Conservation (phyloP, 768 basidiomycete genomes). For the Mycena albidolilacea region DNA sequence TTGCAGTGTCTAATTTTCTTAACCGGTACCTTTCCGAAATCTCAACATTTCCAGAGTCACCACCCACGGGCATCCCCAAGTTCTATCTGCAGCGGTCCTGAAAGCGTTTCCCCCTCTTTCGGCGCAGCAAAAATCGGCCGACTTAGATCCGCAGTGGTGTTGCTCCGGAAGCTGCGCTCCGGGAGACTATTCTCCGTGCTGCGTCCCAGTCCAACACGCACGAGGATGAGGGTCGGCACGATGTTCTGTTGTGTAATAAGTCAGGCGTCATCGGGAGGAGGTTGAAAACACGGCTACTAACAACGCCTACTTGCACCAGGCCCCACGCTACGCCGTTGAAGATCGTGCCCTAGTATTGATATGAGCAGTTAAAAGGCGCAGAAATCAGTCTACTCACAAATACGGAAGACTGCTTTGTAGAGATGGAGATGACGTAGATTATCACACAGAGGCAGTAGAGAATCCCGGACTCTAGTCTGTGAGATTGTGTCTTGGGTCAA, state of each 20-base stretch:
- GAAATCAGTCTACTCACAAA: slow-evolving; percentile 12
- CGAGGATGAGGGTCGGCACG: slow-evolving; percentile 23
- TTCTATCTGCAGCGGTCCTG: no score
- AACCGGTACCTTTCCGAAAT: no score
- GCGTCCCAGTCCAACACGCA: slow-evolving; percentile 25
- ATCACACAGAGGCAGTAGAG: slow-evolving; percentile 23
- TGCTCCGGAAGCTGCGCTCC: no score
- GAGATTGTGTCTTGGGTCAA: neutral
- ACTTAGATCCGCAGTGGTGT: no score
- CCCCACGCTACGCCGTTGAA: slow-evolving; percentile 30
- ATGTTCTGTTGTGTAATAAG: slow-evolving; percentile 8
- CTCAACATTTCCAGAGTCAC: no score
- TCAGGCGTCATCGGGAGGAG: neutral
- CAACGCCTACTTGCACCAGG: slow-evolving; percentile 27
- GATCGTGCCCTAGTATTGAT: neutral
- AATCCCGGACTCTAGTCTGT: slow-evolving; percentile 26
- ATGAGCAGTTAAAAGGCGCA: no score
- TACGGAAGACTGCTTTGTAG: neutral
- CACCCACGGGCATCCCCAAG: no score
- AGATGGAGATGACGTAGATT: slow-evolving; percentile 21
- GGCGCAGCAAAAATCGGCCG: no score
- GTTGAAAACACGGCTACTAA: neutral
- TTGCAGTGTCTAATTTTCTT: no score
- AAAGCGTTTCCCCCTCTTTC: no score
- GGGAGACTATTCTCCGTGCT: slow-evolving; percentile 8